Evolutionary conservation across 495 filamentous ascomycete species (phyloP).

Genomic region (Hyaloscypha variabilis): DNA sequence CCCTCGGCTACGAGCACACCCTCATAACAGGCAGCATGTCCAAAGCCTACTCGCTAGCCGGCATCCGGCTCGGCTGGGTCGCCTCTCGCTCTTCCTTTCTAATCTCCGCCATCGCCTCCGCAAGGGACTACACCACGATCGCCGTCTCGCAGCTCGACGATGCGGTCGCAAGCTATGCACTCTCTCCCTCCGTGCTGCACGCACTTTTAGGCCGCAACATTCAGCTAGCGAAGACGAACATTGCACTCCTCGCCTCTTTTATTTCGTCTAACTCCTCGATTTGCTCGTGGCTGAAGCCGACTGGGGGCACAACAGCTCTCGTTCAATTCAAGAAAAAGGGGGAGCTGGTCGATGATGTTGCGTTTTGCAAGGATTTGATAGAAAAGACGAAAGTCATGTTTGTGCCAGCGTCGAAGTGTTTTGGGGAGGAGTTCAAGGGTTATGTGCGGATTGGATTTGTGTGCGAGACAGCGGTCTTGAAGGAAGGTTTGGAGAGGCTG

Average conservation of each 20-base stretch:
- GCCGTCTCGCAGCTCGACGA: constrained; percentile 84
- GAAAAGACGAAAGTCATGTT: constrained; percentile 79
- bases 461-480: constrained; percentile 69
- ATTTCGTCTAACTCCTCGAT: constrained; percentile 63
- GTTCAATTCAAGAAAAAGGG: constrained; percentile 70
- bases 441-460: constrained; percentile 82
- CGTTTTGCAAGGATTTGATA: constrained; percentile 70
- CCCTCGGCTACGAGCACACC: constrained; percentile 69
- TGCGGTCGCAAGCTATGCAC: constrained; percentile 73
- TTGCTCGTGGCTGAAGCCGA: constrained; percentile 74
- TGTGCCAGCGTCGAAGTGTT: constrained; percentile 74
- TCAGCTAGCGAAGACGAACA: constrained; percentile 69
- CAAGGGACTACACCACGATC: constrained; percentile 85
- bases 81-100: constrained; percentile 65
- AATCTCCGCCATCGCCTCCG: constrained; percentile 64
- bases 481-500: constrained; percentile 65
- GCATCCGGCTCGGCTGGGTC: constrained; percentile 83
- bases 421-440: constrained; percentile 73
- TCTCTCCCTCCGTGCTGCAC: constrained; percentile 64
- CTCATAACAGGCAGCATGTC: constrained; percentile 82
- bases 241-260: constrained; percentile 68
- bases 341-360: constrained; percentile 67
- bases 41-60: constrained; percentile 85
- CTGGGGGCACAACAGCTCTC: constrained; percentile 83
- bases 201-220: constrained; percentile 70